These are phyloP conservation scores for Coemansia sp. DNA, from an alignment of 192 early-diverging fungal genomes.

Conservation along the genomic window DNA sequence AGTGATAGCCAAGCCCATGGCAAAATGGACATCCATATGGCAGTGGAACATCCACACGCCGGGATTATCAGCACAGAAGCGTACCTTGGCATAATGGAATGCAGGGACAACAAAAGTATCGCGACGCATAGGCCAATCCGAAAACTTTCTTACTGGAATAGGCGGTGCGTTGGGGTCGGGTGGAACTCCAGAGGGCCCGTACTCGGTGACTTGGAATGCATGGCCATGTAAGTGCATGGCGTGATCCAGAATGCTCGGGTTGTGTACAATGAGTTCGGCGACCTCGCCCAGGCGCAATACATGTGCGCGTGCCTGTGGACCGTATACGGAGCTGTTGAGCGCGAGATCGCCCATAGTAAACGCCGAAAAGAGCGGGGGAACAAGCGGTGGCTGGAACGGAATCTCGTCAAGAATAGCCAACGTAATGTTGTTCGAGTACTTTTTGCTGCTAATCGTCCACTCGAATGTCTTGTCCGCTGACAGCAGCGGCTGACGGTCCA, in stretches of 20 bases:
- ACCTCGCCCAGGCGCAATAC: constrained; percentile 30
- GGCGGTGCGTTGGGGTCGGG: constrained; percentile 53
- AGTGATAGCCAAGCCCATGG: constrained; percentile 67
- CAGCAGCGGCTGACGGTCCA: constrained; percentile 9
- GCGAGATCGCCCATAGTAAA: neutral
- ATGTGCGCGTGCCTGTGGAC: constrained; percentile 57
- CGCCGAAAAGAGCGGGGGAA: neutral
- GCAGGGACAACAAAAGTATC: constrained; percentile 66
- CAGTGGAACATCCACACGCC: constrained; percentile 86
- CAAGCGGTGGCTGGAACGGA: neutral
- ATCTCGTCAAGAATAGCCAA: neutral
- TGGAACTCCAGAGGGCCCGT: constrained; percentile 40
- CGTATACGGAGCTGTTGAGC: constrained; percentile 43
- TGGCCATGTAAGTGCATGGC: constrained; percentile 81
- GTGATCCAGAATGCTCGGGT: constrained; percentile 73
- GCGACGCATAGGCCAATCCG: constrained; percentile 59
- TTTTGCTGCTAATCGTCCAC: neutral
- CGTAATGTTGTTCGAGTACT: neutral
- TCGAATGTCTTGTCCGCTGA: constrained; percentile 10
- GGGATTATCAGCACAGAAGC: constrained; percentile 77
- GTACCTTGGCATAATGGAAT: constrained; percentile 61
- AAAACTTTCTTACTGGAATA: constrained; percentile 67
- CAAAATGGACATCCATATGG: constrained; percentile 61
- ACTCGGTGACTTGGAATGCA: constrained; percentile 70
- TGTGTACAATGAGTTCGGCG: constrained; percentile 63